Evolutionary conservation across 345 rosid genomes (phyloP).

Genomic region (Citrus sinensis): DNA sequence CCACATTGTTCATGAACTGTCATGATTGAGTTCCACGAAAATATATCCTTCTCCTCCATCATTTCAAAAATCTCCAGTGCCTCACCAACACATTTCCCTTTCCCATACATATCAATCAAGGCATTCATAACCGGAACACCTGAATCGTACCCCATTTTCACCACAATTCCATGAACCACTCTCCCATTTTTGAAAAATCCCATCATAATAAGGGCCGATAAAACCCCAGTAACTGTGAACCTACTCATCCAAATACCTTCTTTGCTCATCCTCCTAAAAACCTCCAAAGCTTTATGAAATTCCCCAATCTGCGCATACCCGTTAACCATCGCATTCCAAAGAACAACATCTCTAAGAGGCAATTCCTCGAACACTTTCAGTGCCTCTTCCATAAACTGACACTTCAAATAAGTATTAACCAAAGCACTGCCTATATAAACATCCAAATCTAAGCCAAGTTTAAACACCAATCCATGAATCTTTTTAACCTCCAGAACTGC

Average conservation of each 20-base stretch:
- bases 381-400: constrained; percentile 36
- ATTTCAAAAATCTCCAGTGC: constrained; percentile 42
- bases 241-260: neutral
- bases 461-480: constrained; percentile 43
- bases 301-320: constrained; percentile 48
- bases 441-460: neutral
- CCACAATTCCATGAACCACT: constrained; percentile 41
- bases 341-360: constrained; percentile 49
- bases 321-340: constrained; percentile 66
- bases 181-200: constrained; percentile 42
- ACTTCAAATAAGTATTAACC: constrained; percentile 38
- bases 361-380: constrained; percentile 53
- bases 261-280: constrained; percentile 17
- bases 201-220: constrained; percentile 41
- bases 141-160: constrained; percentile 39
- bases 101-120: constrained; percentile 70
- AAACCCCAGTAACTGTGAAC: constrained; percentile 9
- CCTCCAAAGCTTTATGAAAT: constrained; percentile 26
- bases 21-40: constrained; percentile 65
- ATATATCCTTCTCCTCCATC: constrained; percentile 44
- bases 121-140: constrained; percentile 44
- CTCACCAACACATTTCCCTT: constrained; percentile 42
- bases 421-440: constrained; percentile 50
- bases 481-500: constrained; percentile 38
- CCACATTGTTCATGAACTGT: constrained; percentile 52